A percentile compares a stretch with the other conserved stretches of the same genome.
Evolutionary conservation across 2,329 filamentous ascomycete genomes (phyloP).

Genomic region (Alternaria rosae): DNA sequence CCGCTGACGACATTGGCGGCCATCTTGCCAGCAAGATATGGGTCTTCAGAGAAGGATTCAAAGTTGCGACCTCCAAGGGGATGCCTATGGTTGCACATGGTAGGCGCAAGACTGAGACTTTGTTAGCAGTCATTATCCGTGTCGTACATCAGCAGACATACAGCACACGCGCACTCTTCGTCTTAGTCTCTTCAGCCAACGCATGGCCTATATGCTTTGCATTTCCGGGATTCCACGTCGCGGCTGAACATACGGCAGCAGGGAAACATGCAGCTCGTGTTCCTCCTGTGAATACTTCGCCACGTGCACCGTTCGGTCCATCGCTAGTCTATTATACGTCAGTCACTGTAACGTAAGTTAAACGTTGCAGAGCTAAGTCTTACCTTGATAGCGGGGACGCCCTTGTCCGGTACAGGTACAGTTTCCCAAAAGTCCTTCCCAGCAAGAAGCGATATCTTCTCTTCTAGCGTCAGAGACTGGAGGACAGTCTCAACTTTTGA

Average conservation of each 20-base stretch:
- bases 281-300: conserved; percentile 69
- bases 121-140: not conserved
- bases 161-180: conserved; percentile 75
- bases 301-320: conserved; percentile 73
- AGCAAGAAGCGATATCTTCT: conserved; percentile 46
- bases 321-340: conserved; percentile 62
- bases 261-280: conserved; percentile 74
- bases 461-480: conserved; percentile 43
- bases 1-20: conserved; percentile 67
- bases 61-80: conserved; percentile 83
- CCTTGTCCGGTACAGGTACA: conserved; percentile 64
- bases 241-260: conserved; percentile 70
- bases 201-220: conserved; percentile 64
- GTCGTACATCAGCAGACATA: conserved; percentile 16
- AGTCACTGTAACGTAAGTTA: not conserved
- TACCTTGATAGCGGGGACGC: conserved; percentile 64
- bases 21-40: conserved; percentile 72
- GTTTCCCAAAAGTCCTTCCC: conserved; percentile 74
- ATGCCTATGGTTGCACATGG: conserved; percentile 80
- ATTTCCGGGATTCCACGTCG: conserved; percentile 77
- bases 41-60: conserved; percentile 75
- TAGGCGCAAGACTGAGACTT: conserved; percentile 67
- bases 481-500: conserved; percentile 39
- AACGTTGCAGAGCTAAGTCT: not conserved
- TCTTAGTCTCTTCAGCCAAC: conserved; percentile 73